Evolutionary conservation across 306 rosid species (phyloP).

Genomic region (Fragaria ananassa): DNA sequence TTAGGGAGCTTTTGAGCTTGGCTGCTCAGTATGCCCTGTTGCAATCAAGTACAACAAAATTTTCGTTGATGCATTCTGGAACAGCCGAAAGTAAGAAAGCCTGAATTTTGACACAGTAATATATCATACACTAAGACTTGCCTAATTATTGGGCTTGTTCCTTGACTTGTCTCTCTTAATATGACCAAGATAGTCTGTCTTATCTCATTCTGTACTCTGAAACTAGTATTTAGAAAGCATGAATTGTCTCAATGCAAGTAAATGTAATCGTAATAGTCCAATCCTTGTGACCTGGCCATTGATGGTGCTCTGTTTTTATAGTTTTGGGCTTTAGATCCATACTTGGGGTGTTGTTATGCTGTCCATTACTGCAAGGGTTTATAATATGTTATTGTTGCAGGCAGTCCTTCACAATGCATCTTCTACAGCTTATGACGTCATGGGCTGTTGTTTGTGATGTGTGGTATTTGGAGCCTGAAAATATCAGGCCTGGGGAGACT

Average conservation of each 20-base stretch:
- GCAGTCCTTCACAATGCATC: conserved; percentile 94
- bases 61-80: conserved; percentile 97
- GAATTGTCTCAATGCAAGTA: background rate
- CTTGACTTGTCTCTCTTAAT: background rate
- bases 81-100: conserved; percentile 97
- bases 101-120: conserved; percentile 17
- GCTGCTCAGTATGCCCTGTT: conserved; percentile 84
- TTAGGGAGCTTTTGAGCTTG: conserved; percentile 99
- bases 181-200: background rate
- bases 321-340: background rate
- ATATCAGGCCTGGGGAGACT: conserved; percentile 81
- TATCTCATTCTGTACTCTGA: background rate
- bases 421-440: conserved; percentile 94
- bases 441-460: conserved; percentile 99
- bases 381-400: conserved; percentile 40
- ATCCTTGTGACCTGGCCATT: background rate
- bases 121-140: background rate
- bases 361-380: background rate
- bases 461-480: conserved; percentile 97
- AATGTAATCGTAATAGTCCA: background rate
- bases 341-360: background rate
- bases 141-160: background rate
- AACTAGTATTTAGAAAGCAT: background rate
- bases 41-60: conserved; percentile 97
- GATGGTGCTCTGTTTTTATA: background rate